phyloP scores from a whole-genome alignment of 2,329 filamentous ascomycete species.

The Colletotrichum sp. region DNA sequence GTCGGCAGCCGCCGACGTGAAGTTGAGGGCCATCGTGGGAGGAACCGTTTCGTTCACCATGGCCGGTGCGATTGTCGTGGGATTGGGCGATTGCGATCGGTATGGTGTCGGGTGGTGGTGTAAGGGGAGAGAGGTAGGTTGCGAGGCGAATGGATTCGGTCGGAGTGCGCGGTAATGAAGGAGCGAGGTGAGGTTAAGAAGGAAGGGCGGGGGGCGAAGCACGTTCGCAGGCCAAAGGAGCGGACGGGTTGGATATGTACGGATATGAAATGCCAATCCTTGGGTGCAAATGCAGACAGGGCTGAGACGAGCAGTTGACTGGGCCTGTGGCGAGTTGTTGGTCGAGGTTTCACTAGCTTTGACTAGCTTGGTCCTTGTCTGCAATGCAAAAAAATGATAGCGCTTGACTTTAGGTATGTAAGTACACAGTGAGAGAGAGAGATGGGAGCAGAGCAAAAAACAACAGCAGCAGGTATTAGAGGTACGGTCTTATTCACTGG shows the following conservation, averaged over 20 bases:
- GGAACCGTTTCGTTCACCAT: slow-evolving; percentile 45
- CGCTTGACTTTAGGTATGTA: neutral
- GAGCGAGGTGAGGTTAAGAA: neutral
- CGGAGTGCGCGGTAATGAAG: neutral
- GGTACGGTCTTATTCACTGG: neutral
- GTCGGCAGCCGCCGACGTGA: slow-evolving; percentile 58
- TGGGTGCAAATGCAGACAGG: slow-evolving; percentile 8
- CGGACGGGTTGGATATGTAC: neutral
- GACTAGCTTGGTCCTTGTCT: slow-evolving; percentile 19
- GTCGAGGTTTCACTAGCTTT: slow-evolving; percentile 17
- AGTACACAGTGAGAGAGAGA: neutral
- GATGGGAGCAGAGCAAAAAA: neutral
- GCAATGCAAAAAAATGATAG: slow-evolving; percentile 8
- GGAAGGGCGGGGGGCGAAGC: neutral
- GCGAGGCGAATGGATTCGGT: neutral
- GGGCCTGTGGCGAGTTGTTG: slow-evolving; percentile 14
- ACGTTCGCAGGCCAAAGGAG: neutral
- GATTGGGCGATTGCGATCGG: neutral
- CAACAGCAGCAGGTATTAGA: neutral
- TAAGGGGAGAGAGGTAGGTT: neutral
- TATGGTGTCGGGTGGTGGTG: neutral
- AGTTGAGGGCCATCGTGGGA: slow-evolving; percentile 50
- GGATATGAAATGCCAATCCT: slow-evolving; percentile 7
- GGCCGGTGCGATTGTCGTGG: slow-evolving; percentile 12
- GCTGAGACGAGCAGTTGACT: slow-evolving; percentile 13